A percentile compares a stretch with the other conserved stretches of the same genome.
Evolutionary conservation across 2,329 filamentous ascomycete genomes (phyloP).

Genomic region (Aspergillus persii): DNA sequence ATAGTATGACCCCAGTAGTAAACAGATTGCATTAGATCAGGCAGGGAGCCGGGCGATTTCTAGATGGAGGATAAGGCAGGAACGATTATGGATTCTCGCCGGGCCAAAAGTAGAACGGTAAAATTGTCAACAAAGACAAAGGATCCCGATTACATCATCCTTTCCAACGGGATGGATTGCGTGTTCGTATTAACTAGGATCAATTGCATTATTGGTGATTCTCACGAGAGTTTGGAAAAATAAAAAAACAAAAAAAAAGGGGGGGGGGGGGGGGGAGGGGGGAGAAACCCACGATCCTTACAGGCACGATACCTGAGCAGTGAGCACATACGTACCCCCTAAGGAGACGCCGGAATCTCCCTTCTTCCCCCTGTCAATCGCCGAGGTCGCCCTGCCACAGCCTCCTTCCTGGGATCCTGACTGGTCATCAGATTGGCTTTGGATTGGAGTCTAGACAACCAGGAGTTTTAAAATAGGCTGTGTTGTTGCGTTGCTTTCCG

Average conservation of each 20-base stretch:
- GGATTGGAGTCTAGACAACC: neutral
- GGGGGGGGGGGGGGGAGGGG: neutral
- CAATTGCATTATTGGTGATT: no score
- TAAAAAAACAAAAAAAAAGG: no score
- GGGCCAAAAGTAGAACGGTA: no score
- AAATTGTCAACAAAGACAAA: neutral
- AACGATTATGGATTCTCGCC: no score
- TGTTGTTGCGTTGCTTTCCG: neutral
- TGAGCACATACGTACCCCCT: no score
- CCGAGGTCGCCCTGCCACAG: neutral
- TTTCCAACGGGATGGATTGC: neutral
- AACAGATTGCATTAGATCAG: neutral
- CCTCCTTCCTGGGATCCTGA: neutral
- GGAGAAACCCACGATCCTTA: neutral
- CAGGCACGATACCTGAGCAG: no score
- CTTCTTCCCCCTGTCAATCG: neutral
- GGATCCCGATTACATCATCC: neutral
- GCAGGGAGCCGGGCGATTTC: neutral
- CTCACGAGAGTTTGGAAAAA: no score
- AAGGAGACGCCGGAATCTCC: no score
- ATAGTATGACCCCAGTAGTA: no score
- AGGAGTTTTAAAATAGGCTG: neutral
- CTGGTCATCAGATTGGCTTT: no score
- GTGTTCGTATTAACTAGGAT: neutral
- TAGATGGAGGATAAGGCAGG: no score